Base-by-base conservation (phyloP, 768 basidiomycete genomes). In the Leccinum ochraceum region DNA sequence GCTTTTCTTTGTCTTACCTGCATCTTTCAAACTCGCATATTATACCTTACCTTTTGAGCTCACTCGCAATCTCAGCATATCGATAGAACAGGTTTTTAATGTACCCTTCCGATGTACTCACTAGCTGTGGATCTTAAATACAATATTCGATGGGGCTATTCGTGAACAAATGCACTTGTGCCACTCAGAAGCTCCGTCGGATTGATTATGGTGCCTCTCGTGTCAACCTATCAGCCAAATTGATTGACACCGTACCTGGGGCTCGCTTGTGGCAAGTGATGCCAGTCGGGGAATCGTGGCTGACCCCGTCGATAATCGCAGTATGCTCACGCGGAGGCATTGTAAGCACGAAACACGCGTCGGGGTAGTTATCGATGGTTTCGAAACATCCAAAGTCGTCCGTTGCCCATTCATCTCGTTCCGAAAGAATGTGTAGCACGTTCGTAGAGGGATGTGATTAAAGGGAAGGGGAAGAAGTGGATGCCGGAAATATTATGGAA, bases 11-110 rank as follows among this genome's bases (percentile, higher is more conserved):
- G 14, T 58, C 34, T 26, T 20, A n/a, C 51, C 10, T 5, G 60
- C 64, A 70, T 63, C 49, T 42, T 53, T 54, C 48, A 39, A 60
- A 20, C 50, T 22, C 59, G 57, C 69, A 71, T 62, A 53, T 56
- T 61, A 71, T 69, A 70, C 66, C 69, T 67, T 57, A 62, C 55
- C 65, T 56, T 48, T 57, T 46, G 26, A 54, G 48, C 39, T 57
- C 54, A 53, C 59, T 66, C 60, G 10, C 68, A 66, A 65, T 65
- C 62, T 62, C 62, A 53, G 61, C 70, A 70, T 69, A 56, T 54
- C 65, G 71, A 39, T 70, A 72, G 70, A 70, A 61, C 69, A 60
- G 30, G 60, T 32, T 51, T 62, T 70, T 63, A 70, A 64, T 68
- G 67, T 64, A 68, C 57, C 39, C 20, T 57, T 70, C 59, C 57